Conservation (phyloP, 768 basidiomycete genomes). For the Coprinellus micaceus region DNA sequence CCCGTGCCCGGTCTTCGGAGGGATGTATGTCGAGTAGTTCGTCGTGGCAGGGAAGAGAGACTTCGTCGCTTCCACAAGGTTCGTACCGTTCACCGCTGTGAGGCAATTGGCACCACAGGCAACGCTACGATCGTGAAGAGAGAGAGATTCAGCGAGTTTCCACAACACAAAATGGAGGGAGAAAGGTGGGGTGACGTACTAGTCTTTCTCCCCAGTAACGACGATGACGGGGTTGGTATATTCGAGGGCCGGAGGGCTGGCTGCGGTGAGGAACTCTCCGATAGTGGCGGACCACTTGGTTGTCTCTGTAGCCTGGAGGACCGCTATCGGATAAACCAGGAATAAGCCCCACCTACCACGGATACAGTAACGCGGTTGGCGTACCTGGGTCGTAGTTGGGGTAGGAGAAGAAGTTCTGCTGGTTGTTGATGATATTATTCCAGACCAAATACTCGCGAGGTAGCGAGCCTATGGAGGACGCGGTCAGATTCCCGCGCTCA, state of each 20-base stretch:
- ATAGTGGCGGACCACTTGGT: constrained; percentile 18
- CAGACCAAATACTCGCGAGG: constrained; percentile 16
- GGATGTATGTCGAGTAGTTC: constrained; percentile 9
- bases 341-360: not conserved
- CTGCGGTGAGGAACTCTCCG: constrained; percentile 19
- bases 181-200: constrained; percentile 7
- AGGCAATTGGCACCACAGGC: not conserved
- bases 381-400: constrained; percentile 20
- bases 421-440: constrained; percentile 14
- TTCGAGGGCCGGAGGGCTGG: constrained; percentile 4
- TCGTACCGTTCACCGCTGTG: not conserved
- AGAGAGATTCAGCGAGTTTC: not conserved
- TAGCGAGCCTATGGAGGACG: constrained; percentile 9
- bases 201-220: constrained; percentile 22
- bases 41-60: constrained; percentile 11
- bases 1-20: constrained; percentile 17
- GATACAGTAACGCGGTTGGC: not conserved
- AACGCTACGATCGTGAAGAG: not conserved
- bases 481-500: not conserved
- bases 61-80: not conserved
- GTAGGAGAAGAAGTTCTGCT: constrained; percentile 18
- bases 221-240: constrained; percentile 20
- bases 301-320: not conserved
- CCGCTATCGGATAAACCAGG: not conserved
- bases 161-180: not conserved